Evolutionary conservation across 371 early-diverging fungal genomes (phyloP), one percentile per base, ranked within the genome.

Genomic region (Umbelopsis sp.): DNA sequence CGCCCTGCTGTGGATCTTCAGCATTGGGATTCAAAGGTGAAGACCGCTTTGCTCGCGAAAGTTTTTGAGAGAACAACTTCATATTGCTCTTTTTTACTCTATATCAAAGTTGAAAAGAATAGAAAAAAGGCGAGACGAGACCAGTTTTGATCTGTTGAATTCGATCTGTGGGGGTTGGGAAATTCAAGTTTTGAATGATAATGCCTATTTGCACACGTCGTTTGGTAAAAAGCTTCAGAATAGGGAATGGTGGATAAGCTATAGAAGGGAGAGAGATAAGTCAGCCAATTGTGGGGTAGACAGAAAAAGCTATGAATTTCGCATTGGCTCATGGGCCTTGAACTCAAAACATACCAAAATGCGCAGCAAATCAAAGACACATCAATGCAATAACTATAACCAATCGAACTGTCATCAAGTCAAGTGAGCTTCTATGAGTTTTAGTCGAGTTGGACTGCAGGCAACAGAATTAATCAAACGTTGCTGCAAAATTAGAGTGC

Each of bases 41-140:
- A 35, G 57, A 57, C 32, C 57, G 57, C 37, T 57, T 57, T 57
- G 57, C 57, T 57, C 57, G 57, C 18, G 57, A 57, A 57, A 57
- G 57, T 32, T 57, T 57, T 57, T 57, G 57, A 57, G 57, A 57
- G 57, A 57, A 57, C 29, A 57, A 35, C 35, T 57, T 57, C 57
- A 57, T 57, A 57, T 57, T 35, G 57, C 6, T 53, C 29, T 35
- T 57, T 32, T 57, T 25, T 32, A 18, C 18, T 32, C 7, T 35
- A 35, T 16, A 29, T 29, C 29, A 29, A 29, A 10, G 32, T 5
- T 18, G 16, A 57, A 35, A 57, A 24, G 57, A 18, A 37, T 7
- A 41, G 57, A 18, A 18, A 29, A 25, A 35, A 0, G 57, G 35
- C 18, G 57, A 35, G 35, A 29, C 32, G 57, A 16, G 16, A 48